Percentiles rank a stretch among this genome's conserved stretches.
These are phyloP conservation scores for Xylaria flabelliformis DNA, from an alignment of 495 filamentous ascomycete genomes.

Conservation along the genomic window DNA sequence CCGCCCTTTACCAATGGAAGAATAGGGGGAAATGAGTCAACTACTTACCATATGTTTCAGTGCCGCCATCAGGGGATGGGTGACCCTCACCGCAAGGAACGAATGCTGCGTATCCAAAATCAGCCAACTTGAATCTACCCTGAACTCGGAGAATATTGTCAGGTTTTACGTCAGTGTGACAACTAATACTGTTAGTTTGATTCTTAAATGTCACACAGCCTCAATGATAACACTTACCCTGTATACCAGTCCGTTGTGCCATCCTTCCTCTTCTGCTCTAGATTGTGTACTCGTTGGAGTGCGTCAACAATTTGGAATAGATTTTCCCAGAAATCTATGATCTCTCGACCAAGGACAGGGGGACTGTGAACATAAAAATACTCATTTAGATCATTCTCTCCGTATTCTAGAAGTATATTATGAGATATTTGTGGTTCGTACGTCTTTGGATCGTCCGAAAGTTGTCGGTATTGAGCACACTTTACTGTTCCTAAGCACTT, in stretches of 20 bases:
- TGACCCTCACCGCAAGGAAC: conserved; percentile 18
- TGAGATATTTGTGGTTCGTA: not conserved
- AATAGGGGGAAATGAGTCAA: not conserved
- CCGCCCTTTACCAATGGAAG: too few species aligned
- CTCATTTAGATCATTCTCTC: conserved; percentile 44
- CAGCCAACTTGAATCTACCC: conserved; percentile 49
- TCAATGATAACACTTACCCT: not conserved
- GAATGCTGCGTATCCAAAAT: conserved; percentile 50
- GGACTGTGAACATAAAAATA: conserved; percentile 39
- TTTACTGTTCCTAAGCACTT: not conserved
- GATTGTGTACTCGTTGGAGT: conserved; percentile 41
- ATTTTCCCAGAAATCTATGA: conserved; percentile 45
- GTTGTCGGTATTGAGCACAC: not conserved
- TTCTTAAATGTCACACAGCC: not conserved
- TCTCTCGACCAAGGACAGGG: conserved; percentile 40
- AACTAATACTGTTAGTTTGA: not conserved
- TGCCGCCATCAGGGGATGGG: not conserved
- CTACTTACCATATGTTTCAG: not conserved
- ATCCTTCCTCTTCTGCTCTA: conserved; percentile 28
- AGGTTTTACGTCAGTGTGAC: conserved; percentile 36
- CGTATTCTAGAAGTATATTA: conserved; percentile 21
- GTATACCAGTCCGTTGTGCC: not conserved
- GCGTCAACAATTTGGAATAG: conserved; percentile 46
- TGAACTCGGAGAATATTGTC: conserved; percentile 48
- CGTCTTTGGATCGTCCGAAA: not conserved